These are phyloP conservation scores for Metarhizium robertsii DNA, from an alignment of 2,329 filamentous ascomycete genomes.

Conservation along the genomic window DNA sequence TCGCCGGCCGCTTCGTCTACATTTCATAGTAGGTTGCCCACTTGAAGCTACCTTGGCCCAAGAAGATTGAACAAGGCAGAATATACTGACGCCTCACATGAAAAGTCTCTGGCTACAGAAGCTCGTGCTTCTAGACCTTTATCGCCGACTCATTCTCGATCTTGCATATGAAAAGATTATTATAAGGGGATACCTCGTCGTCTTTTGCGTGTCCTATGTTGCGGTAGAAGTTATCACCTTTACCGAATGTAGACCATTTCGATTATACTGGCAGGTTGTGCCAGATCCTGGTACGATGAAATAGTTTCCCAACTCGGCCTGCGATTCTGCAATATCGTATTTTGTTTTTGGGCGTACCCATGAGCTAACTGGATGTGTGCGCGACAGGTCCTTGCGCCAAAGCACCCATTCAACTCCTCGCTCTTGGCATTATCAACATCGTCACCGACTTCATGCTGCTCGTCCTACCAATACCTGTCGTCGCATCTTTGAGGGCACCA, in stretches of 20 bases:
- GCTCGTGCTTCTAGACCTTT: constrained; percentile 17
- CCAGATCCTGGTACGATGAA: constrained; percentile 24
- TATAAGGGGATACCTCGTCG: constrained; percentile 15
- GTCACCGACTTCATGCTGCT: constrained; percentile 21
- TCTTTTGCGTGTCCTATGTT: constrained; percentile 21
- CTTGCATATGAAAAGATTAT: constrained; percentile 15
- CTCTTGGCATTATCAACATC: constrained; percentile 24
- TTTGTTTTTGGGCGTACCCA: background rate
- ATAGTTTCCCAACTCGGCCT: too few species aligned
- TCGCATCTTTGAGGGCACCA: constrained; percentile 19
- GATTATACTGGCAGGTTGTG: constrained; percentile 47
- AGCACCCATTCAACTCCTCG: constrained; percentile 22
- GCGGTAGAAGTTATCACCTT: constrained; percentile 23
- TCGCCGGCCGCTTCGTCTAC: constrained; percentile 23
- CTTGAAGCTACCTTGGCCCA: background rate
- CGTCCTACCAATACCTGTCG: constrained; percentile 14
- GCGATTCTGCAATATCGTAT: background rate
- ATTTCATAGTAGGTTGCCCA: constrained; percentile 23
- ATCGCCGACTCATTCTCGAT: constrained; percentile 14
- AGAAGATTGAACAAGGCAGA: background rate
- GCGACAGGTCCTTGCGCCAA: constrained; percentile 15
- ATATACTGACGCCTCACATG: background rate
- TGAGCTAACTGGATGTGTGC: background rate
- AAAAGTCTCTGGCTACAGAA: constrained; percentile 20
- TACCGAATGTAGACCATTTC: constrained; percentile 33